Evolutionary conservation across 352 stramenopile genomes (phyloP).

Genomic region (Globisporangium polare): DNA sequence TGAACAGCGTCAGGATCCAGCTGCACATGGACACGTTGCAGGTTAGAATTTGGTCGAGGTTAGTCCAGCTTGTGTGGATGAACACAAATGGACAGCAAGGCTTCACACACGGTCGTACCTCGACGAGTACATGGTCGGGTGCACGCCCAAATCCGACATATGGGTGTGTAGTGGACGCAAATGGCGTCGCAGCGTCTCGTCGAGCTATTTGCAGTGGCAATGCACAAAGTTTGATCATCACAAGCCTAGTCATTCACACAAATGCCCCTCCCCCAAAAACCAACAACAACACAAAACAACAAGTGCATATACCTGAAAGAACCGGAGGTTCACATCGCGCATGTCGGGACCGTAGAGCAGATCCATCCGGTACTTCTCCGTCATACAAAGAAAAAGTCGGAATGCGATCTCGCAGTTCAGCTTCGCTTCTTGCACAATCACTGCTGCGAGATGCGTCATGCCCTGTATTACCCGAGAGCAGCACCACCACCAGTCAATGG

Average conservation of each 20-base stretch:
- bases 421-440: slow-evolving; percentile 42
- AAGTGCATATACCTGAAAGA: slow-evolving; percentile 25
- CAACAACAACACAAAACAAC: no score
- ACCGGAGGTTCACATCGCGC: slow-evolving; percentile 49
- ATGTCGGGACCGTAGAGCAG: slow-evolving; percentile 42
- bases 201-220: slow-evolving; percentile 18
- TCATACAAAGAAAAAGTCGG: slow-evolving; percentile 42
- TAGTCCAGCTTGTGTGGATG: background rate
- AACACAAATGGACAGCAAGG: background rate
- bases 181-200: slow-evolving; percentile 38
- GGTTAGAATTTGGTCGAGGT: no score
- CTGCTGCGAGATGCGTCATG: slow-evolving; percentile 41
- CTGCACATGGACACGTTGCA: slow-evolving; percentile 11
- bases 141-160: slow-evolving; percentile 39
- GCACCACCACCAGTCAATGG: background rate
- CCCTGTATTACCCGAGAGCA: slow-evolving; percentile 17
- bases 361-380: slow-evolving; percentile 48
- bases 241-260: no score
- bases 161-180: slow-evolving; percentile 34
- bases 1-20: slow-evolving; percentile 55
- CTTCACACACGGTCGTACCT: slow-evolving; percentile 16
- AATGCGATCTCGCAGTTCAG: slow-evolving; percentile 46
- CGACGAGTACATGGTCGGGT: slow-evolving; percentile 46
- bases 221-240: background rate
- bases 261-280: no score